Percentiles rank a stretch among this genome's conserved stretches.
Evolutionary conservation across 768 basidiomycete genomes (phyloP).

Genomic region (Flagelloscypha sp.): DNA sequence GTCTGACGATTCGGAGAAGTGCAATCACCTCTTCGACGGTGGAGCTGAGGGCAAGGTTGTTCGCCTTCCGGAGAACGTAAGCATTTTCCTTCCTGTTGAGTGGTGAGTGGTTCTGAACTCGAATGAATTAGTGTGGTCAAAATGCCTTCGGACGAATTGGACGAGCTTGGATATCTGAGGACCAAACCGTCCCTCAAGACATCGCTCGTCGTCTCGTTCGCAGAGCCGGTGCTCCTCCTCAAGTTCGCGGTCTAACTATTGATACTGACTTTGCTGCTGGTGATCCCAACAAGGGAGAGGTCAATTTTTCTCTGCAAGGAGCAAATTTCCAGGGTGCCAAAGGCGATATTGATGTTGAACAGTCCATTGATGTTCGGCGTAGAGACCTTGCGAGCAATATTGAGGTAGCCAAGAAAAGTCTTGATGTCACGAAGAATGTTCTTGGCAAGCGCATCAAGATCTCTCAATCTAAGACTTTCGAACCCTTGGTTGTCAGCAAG

Average conservation of each 20-base stretch:
- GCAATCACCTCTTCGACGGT: constrained; percentile 22
- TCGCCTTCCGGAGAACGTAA: constrained; percentile 24
- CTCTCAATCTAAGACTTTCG: too few relatives aligned
- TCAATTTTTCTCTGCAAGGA: constrained; percentile 17
- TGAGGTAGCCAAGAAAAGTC: too few relatives aligned
- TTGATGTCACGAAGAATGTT: too few relatives aligned
- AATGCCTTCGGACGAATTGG: constrained; percentile 21
- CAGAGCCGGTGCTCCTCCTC: constrained; percentile 23
- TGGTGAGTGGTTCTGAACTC: too few relatives aligned
- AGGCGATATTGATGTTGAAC: constrained; percentile 13
- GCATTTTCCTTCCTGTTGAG: too few relatives aligned
- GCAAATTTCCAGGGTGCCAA: constrained; percentile 15
- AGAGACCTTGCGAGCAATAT: too few relatives aligned
- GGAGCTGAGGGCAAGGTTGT: constrained; percentile 27
- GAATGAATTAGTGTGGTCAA: too few relatives aligned
- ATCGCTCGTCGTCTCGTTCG: constrained; percentile 23
- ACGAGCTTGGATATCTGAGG: constrained; percentile 28
- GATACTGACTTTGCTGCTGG: constrained; percentile 29
- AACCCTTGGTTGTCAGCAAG: constrained; percentile 24
- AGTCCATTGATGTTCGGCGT: too few relatives aligned
- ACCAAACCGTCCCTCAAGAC: constrained; percentile 33
- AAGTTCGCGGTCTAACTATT: constrained; percentile 32
- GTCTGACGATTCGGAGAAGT: constrained; percentile 14
- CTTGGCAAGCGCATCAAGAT: too few relatives aligned
- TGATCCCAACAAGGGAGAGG: constrained; percentile 19